These are phyloP conservation scores for Diplodia intermedia DNA, from an alignment of 2,329 filamentous ascomycete genomes.

Conservation along the genomic window DNA sequence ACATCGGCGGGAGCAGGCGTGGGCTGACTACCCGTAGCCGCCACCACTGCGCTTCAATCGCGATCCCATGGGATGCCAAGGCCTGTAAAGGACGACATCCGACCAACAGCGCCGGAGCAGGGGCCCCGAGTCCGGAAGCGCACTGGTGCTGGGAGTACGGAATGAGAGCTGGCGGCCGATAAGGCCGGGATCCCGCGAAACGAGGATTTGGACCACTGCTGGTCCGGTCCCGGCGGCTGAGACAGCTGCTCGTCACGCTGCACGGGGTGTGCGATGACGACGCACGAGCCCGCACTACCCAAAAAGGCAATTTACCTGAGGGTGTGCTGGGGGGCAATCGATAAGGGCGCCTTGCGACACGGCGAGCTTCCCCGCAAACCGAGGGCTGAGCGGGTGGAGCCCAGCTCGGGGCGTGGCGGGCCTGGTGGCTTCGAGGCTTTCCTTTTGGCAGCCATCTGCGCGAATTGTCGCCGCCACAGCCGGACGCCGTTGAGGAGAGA, in stretches of 20 bases:
- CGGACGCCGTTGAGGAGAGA: constrained; percentile 28
- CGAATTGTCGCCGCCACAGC: constrained; percentile 19
- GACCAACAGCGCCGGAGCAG: neutral
- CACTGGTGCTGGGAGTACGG: constrained; percentile 4
- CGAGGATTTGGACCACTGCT: neutral
- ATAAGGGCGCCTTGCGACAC: constrained; percentile 22
- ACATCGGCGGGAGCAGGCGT: neutral
- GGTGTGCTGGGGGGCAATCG: constrained; percentile 13
- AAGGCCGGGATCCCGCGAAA: constrained; percentile 1
- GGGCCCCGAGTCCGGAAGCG: neutral
- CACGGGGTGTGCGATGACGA: constrained; percentile 26
- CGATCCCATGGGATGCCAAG: constrained; percentile 7
- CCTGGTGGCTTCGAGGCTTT: constrained; percentile 5
- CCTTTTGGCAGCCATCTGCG: constrained; percentile 10
- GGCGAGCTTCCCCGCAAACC: neutral
- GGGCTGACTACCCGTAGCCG: constrained; percentile 22
- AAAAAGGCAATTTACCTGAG: constrained; percentile 13
- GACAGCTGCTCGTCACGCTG: constrained; percentile 26
- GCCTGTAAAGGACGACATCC: neutral
- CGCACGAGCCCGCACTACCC: constrained; percentile 23
- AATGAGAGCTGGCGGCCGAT: constrained; percentile 17
- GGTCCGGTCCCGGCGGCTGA: constrained; percentile 23
- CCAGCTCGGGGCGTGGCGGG: neutral
- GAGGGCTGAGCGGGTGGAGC: neutral
- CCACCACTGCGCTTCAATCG: neutral